Evolutionary conservation across 306 rosid genomes (phyloP), one percentile per base, ranked within the genome.

Genomic region (Begonia peltatifolia): DNA sequence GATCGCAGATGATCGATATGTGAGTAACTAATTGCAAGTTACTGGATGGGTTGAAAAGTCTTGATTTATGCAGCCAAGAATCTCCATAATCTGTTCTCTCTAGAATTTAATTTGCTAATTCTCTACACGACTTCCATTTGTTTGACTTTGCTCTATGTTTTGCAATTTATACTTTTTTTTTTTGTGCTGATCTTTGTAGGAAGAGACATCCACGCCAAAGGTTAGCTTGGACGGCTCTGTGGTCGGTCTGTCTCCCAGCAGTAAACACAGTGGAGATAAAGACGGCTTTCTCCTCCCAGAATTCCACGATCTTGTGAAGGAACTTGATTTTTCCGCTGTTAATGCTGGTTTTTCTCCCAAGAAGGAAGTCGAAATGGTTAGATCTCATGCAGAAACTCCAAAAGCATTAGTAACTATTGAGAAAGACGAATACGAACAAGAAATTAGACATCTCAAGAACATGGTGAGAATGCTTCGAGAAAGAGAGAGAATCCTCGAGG

Each of bases 401-500:
- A 58, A 46, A 42, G 74, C 71, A 8, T 61, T 60, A 64, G 22
- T 58, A 36, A 69, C 58, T 43, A 6, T 5, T 42, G 80, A 80
- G 25, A 70, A 60, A 22, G 88, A 74, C 41, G 92, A 71, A 2
- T 58, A 80, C 53, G 94, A 76, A 67, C 73, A 69, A 64, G 96
- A 92, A 67, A 68, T 80, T 56, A 65, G 64, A 55, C 63, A 73
- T 20, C 88, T 92, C 6, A 80, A 63, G 68, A 75, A 52, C 71
- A 79, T 55, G 75, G 68, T 92, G 50, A 73, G 76, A 60, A 61
- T 61, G 43, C 94, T 83, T 68, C 77, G 67, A 66, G 96, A 86
- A 68, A 81, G 93, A 70, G 96, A 92, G 73, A 61, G 66, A 52
- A 64, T 46, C 54, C 93, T 85, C 2, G 96, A 92, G 75, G 68